Conservation (phyloP, 208 protist species). For the Naegleria gruberi region DNA sequence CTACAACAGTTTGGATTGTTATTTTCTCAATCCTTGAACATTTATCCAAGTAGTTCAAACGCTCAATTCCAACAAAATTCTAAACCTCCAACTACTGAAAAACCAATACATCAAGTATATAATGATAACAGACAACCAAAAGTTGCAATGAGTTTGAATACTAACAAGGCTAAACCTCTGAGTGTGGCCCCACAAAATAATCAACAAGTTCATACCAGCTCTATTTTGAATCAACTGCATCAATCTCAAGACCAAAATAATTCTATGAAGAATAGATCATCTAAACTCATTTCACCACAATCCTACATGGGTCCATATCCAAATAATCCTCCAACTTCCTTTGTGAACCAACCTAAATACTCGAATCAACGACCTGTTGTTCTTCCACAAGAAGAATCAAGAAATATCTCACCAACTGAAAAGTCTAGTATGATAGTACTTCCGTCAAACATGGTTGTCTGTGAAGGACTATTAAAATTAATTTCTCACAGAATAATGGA, state of each 20-base stretch:
- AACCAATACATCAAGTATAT: neutral
- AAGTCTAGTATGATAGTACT: too few species aligned
- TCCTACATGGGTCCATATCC: too few species aligned
- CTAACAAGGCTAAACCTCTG: neutral
- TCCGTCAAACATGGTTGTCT: neutral
- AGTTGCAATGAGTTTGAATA: neutral
- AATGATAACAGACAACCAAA: neutral
- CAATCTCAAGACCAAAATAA: neutral
- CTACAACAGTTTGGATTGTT: neutral
- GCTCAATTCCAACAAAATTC: neutral
- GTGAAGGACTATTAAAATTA: neutral
- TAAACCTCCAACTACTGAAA: neutral
- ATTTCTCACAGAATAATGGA: neutral
- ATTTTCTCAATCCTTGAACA: neutral
- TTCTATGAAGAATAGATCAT: too few species aligned
- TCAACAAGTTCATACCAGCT: neutral
- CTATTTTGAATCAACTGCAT: neutral
- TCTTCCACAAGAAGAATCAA: too few species aligned
- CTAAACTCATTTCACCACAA: too few species aligned
- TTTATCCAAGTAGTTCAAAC: neutral
- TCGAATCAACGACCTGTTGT: too few species aligned
- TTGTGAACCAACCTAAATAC: too few species aligned
- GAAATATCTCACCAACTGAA: too few species aligned
- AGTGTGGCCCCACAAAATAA: too few species aligned
- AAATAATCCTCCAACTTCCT: too few species aligned